A percentile compares a stretch with the other conserved stretches of the same genome.
phyloP scores from a whole-genome alignment of 1,284 basidiomycete species.

The Tranzscheliella williamsii region DNA sequence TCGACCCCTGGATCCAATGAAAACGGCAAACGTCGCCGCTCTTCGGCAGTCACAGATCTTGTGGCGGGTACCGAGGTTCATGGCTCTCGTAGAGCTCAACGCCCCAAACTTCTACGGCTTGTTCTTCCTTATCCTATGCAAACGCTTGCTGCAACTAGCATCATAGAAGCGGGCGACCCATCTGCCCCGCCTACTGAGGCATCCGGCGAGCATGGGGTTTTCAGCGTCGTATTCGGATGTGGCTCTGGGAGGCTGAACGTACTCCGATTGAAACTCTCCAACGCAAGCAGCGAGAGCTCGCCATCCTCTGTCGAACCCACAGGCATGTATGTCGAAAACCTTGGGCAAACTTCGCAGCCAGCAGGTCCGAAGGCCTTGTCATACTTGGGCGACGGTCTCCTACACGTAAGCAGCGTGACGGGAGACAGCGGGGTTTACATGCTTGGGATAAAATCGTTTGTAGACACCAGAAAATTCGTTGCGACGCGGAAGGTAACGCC shows the following conservation, averaged over 20 bases:
- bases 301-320: conserved; percentile 3
- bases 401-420: conserved; percentile 43
- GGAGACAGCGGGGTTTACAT: conserved; percentile 47
- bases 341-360: conserved; percentile 36
- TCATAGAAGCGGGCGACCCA: conserved; percentile 6
- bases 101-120: conserved; percentile 26
- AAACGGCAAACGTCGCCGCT: conserved; percentile 44
- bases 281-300: not conserved
- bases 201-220: not conserved
- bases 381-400: conserved; percentile 47
- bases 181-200: not conserved
- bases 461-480: not conserved
- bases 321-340: conserved; percentile 18
- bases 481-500: conserved; percentile 18
- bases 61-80: not conserved
- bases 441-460: conserved; percentile 2
- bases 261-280: conserved; percentile 23
- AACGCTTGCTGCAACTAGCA: conserved; percentile 31
- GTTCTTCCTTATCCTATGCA: conserved; percentile 38
- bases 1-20: conserved; percentile 26
- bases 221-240: conserved; percentile 38
- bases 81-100: too few relatives aligned
- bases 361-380: conserved; percentile 40
- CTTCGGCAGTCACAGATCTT: conserved; percentile 21
- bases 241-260: conserved; percentile 27